A percentile compares a stretch with the other conserved stretches of the same genome.
These are phyloP conservation scores for Aspergillus sclerotiicarbonarius DNA, from an alignment of 495 filamentous ascomycete species.

Conservation along the genomic window DNA sequence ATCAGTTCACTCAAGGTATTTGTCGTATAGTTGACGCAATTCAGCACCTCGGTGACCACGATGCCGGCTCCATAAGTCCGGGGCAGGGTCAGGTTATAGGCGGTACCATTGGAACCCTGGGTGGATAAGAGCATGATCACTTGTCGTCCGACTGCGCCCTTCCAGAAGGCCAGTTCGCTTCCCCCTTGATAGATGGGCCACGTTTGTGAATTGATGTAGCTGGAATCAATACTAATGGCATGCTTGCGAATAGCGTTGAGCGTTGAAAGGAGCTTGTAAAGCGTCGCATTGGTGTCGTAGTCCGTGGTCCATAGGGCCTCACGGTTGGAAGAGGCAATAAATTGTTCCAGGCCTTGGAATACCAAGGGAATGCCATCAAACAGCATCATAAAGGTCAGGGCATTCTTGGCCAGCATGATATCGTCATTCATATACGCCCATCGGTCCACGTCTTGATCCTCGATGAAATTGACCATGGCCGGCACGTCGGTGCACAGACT, in stretches of 20 bases:
- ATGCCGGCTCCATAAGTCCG: constrained; percentile 35
- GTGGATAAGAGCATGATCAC: constrained; percentile 58
- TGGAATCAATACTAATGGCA: constrained; percentile 44
- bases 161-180: constrained; percentile 54
- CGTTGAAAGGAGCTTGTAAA: constrained; percentile 55
- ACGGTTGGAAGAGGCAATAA: constrained; percentile 62
- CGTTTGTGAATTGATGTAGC: constrained; percentile 50
- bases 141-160: constrained; percentile 49
- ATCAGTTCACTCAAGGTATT: constrained; percentile 32
- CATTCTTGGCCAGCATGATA: constrained; percentile 51
- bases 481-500: constrained; percentile 42
- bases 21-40: constrained; percentile 37
- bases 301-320: constrained; percentile 65
- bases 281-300: constrained; percentile 53
- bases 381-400: constrained; percentile 64
- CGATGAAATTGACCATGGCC: constrained; percentile 63
- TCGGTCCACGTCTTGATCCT: constrained; percentile 66
- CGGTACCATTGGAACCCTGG: constrained; percentile 39
- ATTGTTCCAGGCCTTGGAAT: constrained; percentile 66
- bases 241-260: constrained; percentile 59
- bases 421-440: constrained; percentile 41
- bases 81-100: constrained; percentile 40
- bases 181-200: constrained; percentile 47
- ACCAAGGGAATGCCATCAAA: constrained; percentile 57
- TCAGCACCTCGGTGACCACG: constrained; percentile 44